A percentile compares a stretch with the other conserved stretches of the same genome.
Evolutionary conservation across 2,329 filamentous ascomycete genomes (phyloP).

Genomic region (Leptographium lundbergii): DNA sequence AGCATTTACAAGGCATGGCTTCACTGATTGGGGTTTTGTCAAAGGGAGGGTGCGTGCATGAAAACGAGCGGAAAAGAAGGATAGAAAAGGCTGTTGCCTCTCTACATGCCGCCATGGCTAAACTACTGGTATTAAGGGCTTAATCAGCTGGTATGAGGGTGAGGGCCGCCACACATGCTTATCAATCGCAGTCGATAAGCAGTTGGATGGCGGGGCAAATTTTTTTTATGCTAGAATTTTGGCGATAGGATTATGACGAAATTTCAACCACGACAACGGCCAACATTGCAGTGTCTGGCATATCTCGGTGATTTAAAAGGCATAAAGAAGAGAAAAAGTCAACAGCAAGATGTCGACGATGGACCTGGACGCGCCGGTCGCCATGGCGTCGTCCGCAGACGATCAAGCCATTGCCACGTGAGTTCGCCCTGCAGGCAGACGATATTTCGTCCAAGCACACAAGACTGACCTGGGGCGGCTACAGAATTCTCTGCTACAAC

Average conservation of each 20-base stretch:
- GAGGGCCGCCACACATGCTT: background rate
- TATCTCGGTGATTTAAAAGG: background rate
- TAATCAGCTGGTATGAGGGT: background rate
- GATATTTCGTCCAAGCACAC: background rate
- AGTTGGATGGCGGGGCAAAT: constrained; percentile 8
- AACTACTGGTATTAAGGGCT: background rate
- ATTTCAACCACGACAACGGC: background rate
- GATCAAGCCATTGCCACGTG: constrained; percentile 20
- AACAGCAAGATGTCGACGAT: constrained; percentile 13
- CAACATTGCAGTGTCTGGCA: background rate
- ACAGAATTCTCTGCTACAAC: constrained; percentile 91
- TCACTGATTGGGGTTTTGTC: constrained; percentile 3
- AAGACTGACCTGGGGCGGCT: background rate
- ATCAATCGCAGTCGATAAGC: constrained; percentile 5
- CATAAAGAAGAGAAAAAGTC: background rate
- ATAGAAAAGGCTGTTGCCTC: background rate
- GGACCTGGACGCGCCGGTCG: constrained; percentile 20
- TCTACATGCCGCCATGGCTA: no score
- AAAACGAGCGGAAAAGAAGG: background rate
- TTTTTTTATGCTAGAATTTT: constrained; percentile 6
- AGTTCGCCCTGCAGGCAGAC: no score
- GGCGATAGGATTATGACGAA: background rate
- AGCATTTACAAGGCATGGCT: constrained; percentile 33
- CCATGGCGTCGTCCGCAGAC: constrained; percentile 15
- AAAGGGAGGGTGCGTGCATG: background rate